Evolutionary conservation across 202 grass and related monocot genomes (phyloP).

Genomic region (Dendrocalamus latiflorus): DNA sequence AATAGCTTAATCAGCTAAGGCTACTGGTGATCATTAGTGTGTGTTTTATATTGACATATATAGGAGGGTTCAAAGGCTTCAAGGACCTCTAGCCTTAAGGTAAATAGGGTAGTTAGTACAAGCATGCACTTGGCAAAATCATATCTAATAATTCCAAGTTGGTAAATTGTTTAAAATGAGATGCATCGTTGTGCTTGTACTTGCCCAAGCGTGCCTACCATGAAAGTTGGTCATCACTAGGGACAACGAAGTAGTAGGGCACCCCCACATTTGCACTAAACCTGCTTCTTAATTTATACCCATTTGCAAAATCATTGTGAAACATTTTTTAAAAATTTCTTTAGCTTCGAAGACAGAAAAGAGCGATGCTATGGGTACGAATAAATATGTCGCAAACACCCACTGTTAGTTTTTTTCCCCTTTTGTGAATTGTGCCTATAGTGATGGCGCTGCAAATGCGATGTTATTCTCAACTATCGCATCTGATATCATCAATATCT

Average conservation of each 20-base stretch:
- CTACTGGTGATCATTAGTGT: slow-evolving; percentile 20
- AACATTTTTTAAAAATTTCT: slow-evolving; percentile 9
- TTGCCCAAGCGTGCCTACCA: slow-evolving; percentile 31
- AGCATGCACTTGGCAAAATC: slow-evolving; percentile 30
- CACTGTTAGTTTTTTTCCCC: not conserved
- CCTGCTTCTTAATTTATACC: slow-evolving; percentile 13
- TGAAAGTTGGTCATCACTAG: slow-evolving; percentile 33
- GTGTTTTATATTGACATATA: slow-evolving; percentile 29
- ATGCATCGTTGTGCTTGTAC: slow-evolving; percentile 44
- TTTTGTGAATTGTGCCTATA: not conserved
- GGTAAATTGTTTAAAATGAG: slow-evolving; percentile 25
- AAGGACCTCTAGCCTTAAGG: slow-evolving; percentile 14
- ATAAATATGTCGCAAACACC: not conserved
- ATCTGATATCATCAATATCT: not conserved
- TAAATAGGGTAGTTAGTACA: slow-evolving; percentile 53
- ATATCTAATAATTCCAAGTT: slow-evolving; percentile 34
- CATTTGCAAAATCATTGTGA: slow-evolving; percentile 32
- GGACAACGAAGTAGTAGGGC: slow-evolving; percentile 19
- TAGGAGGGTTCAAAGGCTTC: slow-evolving; percentile 37
- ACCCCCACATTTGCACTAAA: slow-evolving; percentile 20
- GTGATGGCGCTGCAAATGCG: slow-evolving; percentile 14
- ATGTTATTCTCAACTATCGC: not conserved
- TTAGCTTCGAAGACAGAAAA: not conserved
- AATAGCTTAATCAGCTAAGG: slow-evolving; percentile 23
- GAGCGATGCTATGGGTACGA: not conserved